Evolutionary conservation across 176 grass and related monocot species (phyloP), one percentile per base, ranked within the genome.

Genomic region (Hordeum marinum): DNA sequence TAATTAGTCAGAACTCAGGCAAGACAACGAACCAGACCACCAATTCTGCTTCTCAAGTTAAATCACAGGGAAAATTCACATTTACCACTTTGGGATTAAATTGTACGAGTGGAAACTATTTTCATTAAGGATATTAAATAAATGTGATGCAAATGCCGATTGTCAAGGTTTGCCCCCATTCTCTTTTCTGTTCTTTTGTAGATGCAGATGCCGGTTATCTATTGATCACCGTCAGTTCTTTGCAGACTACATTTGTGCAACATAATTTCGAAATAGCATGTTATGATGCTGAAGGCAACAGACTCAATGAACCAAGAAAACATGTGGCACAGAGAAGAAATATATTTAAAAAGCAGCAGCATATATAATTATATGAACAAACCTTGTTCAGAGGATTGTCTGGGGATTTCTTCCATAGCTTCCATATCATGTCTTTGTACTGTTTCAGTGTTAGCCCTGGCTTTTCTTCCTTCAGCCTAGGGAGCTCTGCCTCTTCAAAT

Each of bases 341-440:
- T 24, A 26, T 26, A 26, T 17, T 11, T 1, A 1, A 1, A 31
- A 74, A 74, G 25, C 25, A 17, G 42, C 24, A 74, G 11, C 8
- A 75, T 32, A 5, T n/a, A 26, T 6, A 18, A 50, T n/a, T 45
- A 72, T 60, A 23, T 26, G 32, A 85, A 13, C 69, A 72, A 88
- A 99, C 96, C 91, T 99, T 91, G 83, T 99, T 99, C 65, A 99
- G 91, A 60, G 96, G 96, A 63, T 99, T 99, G 72, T 99, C 96
- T 52, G 96, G 96, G 41, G 96, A 99, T 75, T 99, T 99, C 86
- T 96, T 99, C 96, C 96, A 99, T 52, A 96, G 82, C 87, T 99
- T 99, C 96, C 96, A 99, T 84, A 99, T 89, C 96, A 99, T 99
- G 59, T 96, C 96, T 93, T 94, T 99, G 89, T 96, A 99, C 55